Percentiles rank a stretch among this genome's conserved stretches.
Evolutionary conservation across 257 asterid genomes (phyloP).

Genomic region (Plantago ovata): DNA sequence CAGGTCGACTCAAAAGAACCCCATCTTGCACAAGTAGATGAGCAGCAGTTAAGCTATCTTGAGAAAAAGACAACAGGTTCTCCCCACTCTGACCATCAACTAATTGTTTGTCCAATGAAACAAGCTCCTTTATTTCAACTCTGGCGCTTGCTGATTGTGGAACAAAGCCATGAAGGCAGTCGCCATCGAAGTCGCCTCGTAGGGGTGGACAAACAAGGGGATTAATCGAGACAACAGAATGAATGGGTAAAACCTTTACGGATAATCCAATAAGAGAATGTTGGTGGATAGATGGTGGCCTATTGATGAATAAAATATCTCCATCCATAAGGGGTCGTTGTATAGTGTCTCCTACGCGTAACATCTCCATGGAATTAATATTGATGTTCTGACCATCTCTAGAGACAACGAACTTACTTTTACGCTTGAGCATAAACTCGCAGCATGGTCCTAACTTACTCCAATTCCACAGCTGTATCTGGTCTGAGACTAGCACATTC

Average conservation of each 20-base stretch:
- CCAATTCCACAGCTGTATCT: conserved; percentile 57
- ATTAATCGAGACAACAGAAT: conserved; percentile 61
- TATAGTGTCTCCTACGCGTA: conserved; percentile 66
- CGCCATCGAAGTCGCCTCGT: conserved; percentile 97
- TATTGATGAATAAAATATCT: conserved; percentile 70
- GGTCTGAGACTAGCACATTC: conserved; percentile 54
- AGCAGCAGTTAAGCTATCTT: conserved; percentile 92
- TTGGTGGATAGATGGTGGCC: conserved; percentile 97
- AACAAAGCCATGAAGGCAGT: conserved; percentile 90
- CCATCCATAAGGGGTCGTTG: conserved; percentile 77
- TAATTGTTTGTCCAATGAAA: conserved; percentile 58
- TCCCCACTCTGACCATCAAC: conserved; percentile 76
- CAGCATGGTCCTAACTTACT: conserved; percentile 51
- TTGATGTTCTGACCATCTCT: conserved; percentile 47
- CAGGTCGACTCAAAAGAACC: conserved; percentile 48
- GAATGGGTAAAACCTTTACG: conserved; percentile 65
- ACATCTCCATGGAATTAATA: conserved; percentile 53
- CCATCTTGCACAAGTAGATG: conserved; percentile 64
- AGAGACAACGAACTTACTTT: conserved; percentile 44
- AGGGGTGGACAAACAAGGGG: conserved; percentile 86
- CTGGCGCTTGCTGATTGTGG: conserved; percentile 75
- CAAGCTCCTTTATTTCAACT: conserved; percentile 83
- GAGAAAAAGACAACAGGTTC: conserved; percentile 71
- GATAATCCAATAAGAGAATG: conserved; percentile 84
- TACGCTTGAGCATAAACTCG: conserved; percentile 45